A percentile compares a stretch with the other conserved stretches of the same genome.
Evolutionary conservation across 2,329 filamentous ascomycete species (phyloP).

Genomic region (Colletotrichum tofieldiae): DNA sequence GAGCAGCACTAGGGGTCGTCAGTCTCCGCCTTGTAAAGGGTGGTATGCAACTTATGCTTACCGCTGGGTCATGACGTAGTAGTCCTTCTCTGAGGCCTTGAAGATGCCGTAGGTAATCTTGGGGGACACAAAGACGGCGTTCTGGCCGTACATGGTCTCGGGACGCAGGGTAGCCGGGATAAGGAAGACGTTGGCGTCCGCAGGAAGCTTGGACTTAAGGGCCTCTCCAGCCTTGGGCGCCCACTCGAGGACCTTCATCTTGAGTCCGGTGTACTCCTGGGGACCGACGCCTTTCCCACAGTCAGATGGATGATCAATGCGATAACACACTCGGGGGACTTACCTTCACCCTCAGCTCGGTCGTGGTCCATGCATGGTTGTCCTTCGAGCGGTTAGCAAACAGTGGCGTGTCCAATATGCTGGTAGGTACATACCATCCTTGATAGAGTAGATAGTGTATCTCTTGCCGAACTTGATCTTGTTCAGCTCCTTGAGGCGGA

Average conservation of each 20-base stretch:
- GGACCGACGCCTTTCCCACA: slow-evolving; percentile 43
- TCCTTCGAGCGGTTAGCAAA: slow-evolving; percentile 61
- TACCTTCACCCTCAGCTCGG: slow-evolving; percentile 62
- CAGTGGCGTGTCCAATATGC: background rate
- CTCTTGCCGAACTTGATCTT: slow-evolving; percentile 96
- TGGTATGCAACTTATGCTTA: background rate
- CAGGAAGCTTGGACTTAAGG: slow-evolving; percentile 84
- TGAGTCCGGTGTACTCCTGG: slow-evolving; percentile 83
- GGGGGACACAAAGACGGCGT: slow-evolving; percentile 94
- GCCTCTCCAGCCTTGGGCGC: slow-evolving; percentile 80
- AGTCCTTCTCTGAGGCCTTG: slow-evolving; percentile 83
- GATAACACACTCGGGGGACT: background rate
- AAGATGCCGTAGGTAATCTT: slow-evolving; percentile 92
- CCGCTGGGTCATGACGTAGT: slow-evolving; percentile 86
- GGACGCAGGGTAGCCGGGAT: slow-evolving; percentile 93
- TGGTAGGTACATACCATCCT: slow-evolving; percentile 53
- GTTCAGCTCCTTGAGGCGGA: slow-evolving; percentile 86
- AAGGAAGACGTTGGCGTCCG: slow-evolving; percentile 86
- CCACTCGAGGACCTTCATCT: slow-evolving; percentile 94
- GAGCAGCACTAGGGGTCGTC: slow-evolving; percentile 72
- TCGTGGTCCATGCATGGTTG: slow-evolving; percentile 66
- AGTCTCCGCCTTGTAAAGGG: background rate
- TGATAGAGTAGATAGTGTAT: slow-evolving; percentile 94
- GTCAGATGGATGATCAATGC: background rate
- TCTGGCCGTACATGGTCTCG: slow-evolving; percentile 99